These are phyloP conservation scores for Ensete ventricosum DNA, from an alignment of 176 grass and related monocot genomes.

Conservation along the genomic window DNA sequence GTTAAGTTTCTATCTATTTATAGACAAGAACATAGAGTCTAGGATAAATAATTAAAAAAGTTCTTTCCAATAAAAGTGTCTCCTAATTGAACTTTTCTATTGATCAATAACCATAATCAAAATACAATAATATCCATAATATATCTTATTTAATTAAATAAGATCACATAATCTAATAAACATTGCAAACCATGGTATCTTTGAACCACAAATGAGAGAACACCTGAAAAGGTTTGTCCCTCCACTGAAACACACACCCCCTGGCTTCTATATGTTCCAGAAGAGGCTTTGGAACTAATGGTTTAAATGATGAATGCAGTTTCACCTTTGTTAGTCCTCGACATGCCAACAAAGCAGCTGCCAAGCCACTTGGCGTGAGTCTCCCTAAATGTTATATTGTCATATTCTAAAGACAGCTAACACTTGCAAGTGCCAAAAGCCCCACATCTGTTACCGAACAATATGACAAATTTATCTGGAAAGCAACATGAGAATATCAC, in stretches of 20 bases:
- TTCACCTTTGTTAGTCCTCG: conserved; percentile 66
- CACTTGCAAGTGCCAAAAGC: conserved; percentile 64
- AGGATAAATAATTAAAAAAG: no score
- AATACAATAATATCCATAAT: no score
- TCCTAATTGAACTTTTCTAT: no score
- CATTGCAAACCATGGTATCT: neutral
- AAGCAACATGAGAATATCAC: neutral
- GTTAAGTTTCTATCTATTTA: no score
- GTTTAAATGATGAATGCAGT: conserved; percentile 56
- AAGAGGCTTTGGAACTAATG: conserved; percentile 45
- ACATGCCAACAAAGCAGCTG: conserved; percentile 51
- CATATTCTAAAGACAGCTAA: conserved; percentile 61
- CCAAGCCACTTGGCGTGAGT: conserved; percentile 58
- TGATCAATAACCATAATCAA: no score
- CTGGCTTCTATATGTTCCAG: conserved; percentile 43
- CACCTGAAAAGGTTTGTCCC: conserved; percentile 77
- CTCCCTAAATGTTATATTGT: conserved; percentile 61
- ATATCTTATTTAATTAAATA: no score
- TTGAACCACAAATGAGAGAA: neutral
- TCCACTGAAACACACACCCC: conserved; percentile 67
- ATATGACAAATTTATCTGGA: conserved; percentile 89
- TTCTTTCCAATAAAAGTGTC: no score
- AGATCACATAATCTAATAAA: no score
- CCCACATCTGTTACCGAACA: conserved; percentile 74
- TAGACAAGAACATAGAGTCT: no score